A percentile compares a stretch with the other conserved stretches of the same genome.
Evolutionary conservation across 2,329 filamentous ascomycete species (phyloP).

Genomic region (Davidsoniella eucalypti): DNA sequence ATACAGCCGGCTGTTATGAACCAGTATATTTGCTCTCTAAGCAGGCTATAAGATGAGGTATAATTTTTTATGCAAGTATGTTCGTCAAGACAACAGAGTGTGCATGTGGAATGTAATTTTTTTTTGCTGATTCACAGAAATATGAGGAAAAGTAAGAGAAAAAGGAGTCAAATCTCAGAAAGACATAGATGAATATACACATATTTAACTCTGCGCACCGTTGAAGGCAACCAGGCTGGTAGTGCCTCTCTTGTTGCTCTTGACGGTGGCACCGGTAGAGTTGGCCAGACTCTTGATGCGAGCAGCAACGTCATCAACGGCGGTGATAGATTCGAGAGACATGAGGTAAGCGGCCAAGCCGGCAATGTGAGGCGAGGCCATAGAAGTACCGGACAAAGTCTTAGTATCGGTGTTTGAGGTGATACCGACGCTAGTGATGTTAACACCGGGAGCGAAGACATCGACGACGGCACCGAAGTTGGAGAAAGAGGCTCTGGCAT

Average conservation of each 20-base stretch:
- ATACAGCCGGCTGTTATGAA: too few species aligned
- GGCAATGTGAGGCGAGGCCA: slow-evolving; percentile 51
- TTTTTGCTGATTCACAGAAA: neutral
- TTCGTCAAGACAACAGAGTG: too few species aligned
- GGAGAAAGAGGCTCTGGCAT: slow-evolving; percentile 35
- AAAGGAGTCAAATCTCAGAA: neutral
- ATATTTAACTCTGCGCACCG: slow-evolving; percentile 19
- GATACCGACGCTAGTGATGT: slow-evolving; percentile 37
- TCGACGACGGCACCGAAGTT: slow-evolving; percentile 40
- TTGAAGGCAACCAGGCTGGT: slow-evolving; percentile 42
- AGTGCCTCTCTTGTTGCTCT: slow-evolving; percentile 26
- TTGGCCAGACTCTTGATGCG: slow-evolving; percentile 37
- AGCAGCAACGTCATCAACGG: slow-evolving; percentile 27
- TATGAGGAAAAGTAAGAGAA: neutral
- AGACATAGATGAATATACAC: neutral
- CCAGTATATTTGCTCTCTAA: too few species aligned
- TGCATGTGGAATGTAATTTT: too few species aligned
- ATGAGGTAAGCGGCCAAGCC: slow-evolving; percentile 55
- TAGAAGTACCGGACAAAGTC: slow-evolving; percentile 38
- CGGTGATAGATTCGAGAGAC: slow-evolving; percentile 32
- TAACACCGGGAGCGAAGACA: slow-evolving; percentile 39
- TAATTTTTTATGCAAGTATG: too few species aligned
- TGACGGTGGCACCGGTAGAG: slow-evolving; percentile 28
- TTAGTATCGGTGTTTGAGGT: slow-evolving; percentile 27
- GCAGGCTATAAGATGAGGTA: too few species aligned